A percentile compares a stretch with the other conserved stretches of the same genome.
Conservation (phyloP, 106 monocot genomes). For the Xerophyta viscosa region DNA sequence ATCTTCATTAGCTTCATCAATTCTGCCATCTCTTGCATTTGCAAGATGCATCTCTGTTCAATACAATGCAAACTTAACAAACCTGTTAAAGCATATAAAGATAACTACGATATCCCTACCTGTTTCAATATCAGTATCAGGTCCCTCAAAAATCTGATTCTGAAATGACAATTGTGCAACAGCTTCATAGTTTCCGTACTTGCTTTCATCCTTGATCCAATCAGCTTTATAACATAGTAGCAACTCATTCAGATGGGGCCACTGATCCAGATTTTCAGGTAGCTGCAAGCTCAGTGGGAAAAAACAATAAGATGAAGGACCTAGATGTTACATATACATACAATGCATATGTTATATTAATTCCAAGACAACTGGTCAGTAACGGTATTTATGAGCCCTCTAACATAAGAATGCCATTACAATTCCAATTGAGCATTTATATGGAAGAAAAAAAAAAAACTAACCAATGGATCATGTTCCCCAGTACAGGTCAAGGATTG, state of each 20-base stretch:
- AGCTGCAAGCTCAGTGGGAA: conserved; percentile 31
- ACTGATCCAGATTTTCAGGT: conserved; percentile 89
- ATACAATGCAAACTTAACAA: not conserved
- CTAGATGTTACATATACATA: no score
- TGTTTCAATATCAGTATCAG: conserved; percentile 99
- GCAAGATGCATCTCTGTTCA: conserved; percentile 69
- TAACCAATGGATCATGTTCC: conserved; percentile 77
- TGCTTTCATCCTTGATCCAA: conserved; percentile 83
- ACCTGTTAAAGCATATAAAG: no score
- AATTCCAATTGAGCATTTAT: no score
- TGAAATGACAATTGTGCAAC: conserved; percentile 57
- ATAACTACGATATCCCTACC: conserved; percentile 24
- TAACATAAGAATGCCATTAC: no score
- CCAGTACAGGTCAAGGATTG: conserved; percentile 39
- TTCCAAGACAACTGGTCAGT: no score
- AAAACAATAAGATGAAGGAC: conserved; percentile 24
- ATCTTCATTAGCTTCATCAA: conserved; percentile 62
- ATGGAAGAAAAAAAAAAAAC: conserved; percentile 16
- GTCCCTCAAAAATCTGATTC: conserved; percentile 92
- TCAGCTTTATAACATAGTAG: conserved; percentile 89
- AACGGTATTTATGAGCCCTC: no score
- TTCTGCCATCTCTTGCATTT: conserved; percentile 54
- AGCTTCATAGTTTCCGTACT: conserved; percentile 82
- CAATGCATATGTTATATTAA: no score
- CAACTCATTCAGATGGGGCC: conserved; percentile 96